A percentile compares a stretch with the other conserved stretches of the same genome.
These are phyloP conservation scores for Lycium barbarum DNA, from an alignment of 257 asterid species.

Conservation along the genomic window DNA sequence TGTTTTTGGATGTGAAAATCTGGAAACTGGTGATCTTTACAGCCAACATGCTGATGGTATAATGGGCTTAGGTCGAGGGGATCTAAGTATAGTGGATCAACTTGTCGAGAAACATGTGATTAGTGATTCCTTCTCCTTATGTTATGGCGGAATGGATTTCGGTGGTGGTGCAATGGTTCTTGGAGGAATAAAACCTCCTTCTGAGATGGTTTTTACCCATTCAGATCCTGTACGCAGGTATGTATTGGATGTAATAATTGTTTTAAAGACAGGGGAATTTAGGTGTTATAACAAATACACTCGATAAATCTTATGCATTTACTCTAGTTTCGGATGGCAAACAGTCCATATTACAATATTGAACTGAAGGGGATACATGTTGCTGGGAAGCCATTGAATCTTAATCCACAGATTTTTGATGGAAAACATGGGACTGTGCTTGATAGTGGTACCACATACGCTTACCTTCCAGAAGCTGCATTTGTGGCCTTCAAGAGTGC, in stretches of 20 bases:
- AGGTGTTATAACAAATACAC: conserved; percentile 79
- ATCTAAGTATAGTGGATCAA: conserved; percentile 93
- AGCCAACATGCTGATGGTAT: conserved; percentile 98
- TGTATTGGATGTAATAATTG: conserved; percentile 44
- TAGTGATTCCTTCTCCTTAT: conserved; percentile 85
- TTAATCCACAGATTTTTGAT: conserved; percentile 69
- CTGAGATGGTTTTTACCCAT: conserved; percentile 71
- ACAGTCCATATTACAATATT: conserved; percentile 97
- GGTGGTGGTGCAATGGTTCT: conserved; percentile 99
- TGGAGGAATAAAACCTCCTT: conserved; percentile 77
- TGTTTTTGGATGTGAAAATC: conserved; percentile 83
- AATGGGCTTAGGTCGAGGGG: conserved; percentile 95
- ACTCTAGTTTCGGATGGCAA: conserved; percentile 96
- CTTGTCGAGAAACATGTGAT: conserved; percentile 83
- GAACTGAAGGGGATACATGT: conserved; percentile 90
- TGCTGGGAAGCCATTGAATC: conserved; percentile 80
- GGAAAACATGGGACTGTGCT: conserved; percentile 86
- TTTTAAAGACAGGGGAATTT: conserved; percentile 46
- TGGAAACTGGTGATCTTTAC: conserved; percentile 93
- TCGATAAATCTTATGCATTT: conserved; percentile 92
- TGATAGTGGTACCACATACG: conserved; percentile 96
- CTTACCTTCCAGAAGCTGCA: conserved; percentile 86
- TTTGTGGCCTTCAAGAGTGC: conserved; percentile 78
- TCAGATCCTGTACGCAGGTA: conserved; percentile 93
- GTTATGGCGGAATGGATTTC: conserved; percentile 97